Evolutionary conservation across 352 stramenopile genomes (phyloP).

Genomic region (Aphanomyces cochlioides): DNA sequence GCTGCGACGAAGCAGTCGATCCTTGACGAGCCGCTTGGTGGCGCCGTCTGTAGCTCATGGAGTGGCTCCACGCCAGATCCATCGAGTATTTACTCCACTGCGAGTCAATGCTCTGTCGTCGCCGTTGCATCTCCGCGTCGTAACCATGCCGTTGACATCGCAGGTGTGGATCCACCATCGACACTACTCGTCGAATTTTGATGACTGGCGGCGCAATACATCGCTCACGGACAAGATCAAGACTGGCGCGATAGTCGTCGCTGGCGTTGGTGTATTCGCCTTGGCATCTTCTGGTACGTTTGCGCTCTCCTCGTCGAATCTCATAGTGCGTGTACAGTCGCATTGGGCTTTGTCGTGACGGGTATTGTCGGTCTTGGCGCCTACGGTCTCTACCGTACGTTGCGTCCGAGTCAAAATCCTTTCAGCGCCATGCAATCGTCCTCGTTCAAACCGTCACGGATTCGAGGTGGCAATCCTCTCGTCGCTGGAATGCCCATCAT

Average conservation of each 20-base stretch:
- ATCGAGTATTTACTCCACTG: too few species aligned
- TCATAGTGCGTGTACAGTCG: background rate
- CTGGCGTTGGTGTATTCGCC: conserved; percentile 15
- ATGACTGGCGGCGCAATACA: conserved; percentile 26
- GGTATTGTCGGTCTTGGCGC: conserved; percentile 15
- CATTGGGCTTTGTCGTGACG: conserved; percentile 14
- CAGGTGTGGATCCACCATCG: background rate
- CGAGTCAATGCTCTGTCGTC: conserved; percentile 8
- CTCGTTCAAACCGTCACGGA: background rate
- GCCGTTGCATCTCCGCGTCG: background rate
- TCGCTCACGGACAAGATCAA: conserved; percentile 11
- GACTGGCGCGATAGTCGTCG: conserved; percentile 15
- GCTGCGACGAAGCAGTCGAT: too few species aligned
- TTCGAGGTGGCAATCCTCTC: conserved; percentile 6
- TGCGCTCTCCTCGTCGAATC: background rate
- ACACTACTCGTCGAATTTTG: conserved; percentile 5
- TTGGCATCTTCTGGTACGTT: conserved; percentile 14
- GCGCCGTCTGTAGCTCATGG: too few species aligned
- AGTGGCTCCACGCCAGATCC: too few species aligned
- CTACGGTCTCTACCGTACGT: conserved; percentile 18
- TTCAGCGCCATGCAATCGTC: background rate
- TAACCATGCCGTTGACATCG: background rate
- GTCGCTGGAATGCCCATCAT: conserved; percentile 14
- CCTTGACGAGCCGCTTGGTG: too few species aligned
- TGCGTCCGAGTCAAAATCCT: background rate